These are phyloP conservation scores for Boletus barrowsii DNA, from an alignment of 768 basidiomycete species.

Conservation along the genomic window DNA sequence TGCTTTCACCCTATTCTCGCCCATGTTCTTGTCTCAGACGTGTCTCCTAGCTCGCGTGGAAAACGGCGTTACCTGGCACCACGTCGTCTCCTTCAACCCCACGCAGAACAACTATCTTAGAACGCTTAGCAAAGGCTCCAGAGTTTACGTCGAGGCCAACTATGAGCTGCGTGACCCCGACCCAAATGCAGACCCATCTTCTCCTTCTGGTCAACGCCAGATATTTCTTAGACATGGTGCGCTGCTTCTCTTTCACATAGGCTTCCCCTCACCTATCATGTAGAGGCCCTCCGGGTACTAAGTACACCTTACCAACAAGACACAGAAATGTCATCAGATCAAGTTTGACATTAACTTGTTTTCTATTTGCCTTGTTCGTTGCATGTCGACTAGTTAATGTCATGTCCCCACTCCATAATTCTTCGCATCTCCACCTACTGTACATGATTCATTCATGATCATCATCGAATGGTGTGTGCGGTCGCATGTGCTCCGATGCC, in stretches of 20 bases:
- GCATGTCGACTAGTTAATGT: conserved; percentile 2
- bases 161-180: conserved; percentile 77
- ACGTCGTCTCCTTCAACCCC: conserved; percentile 70
- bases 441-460: conserved; percentile 36
- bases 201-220: conserved; percentile 73
- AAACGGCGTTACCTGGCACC: conserved; percentile 67
- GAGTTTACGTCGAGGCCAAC: conserved; percentile 77
- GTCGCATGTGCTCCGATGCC: conserved; percentile 35
- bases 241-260: conserved; percentile 10
- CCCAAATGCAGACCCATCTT: conserved; percentile 57
- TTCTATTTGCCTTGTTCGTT: not conserved
- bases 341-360: conserved; percentile 11
- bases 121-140: conserved; percentile 64
- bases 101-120: conserved; percentile 59
- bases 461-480: conserved; percentile 40
- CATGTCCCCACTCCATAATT: not conserved
- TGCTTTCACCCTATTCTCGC: conserved; percentile 19
- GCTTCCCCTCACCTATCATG: conserved; percentile 4
- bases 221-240: conserved; percentile 80
- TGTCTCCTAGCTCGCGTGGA: conserved; percentile 47
- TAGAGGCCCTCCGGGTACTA: conserved; percentile 57
- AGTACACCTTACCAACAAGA: conserved; percentile 29
- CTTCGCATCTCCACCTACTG: conserved; percentile 1
- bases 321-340: conserved; percentile 15
- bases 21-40: not conserved